These are phyloP conservation scores for Rossbeevera mucosa DNA, from an alignment of 768 basidiomycete genomes.

Conservation along the genomic window DNA sequence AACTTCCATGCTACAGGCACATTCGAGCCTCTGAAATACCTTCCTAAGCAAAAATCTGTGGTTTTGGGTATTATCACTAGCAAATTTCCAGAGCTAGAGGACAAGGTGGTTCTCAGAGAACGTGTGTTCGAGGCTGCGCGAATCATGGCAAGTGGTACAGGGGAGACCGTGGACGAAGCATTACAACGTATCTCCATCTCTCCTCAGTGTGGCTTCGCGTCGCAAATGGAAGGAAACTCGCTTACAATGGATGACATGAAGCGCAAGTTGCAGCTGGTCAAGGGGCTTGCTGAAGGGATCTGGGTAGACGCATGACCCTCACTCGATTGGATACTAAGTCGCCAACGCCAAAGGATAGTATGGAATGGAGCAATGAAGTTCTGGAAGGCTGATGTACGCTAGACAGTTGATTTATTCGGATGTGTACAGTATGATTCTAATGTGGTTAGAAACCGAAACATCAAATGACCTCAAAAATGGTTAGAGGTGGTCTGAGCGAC, in stretches of 20 bases:
- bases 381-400: neutral
- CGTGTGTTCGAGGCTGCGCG: neutral
- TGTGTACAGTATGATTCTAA: neutral
- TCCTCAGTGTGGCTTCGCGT: neutral
- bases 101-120: conserved; percentile 17
- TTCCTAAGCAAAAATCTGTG: conserved; percentile 36
- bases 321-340: too few species aligned
- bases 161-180: neutral
- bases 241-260: neutral
- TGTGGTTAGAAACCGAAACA: neutral
- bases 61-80: conserved; percentile 43
- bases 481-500: neutral
- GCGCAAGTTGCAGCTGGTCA: neutral
- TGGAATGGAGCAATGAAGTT: neutral
- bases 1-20: conserved; percentile 10
- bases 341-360: neutral
- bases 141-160: neutral
- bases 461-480: too few species aligned
- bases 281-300: neutral
- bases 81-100: conserved; percentile 42
- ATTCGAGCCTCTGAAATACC: conserved; percentile 31
- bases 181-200: neutral
- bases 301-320: neutral
- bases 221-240: neutral
- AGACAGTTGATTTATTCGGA: neutral